Evolutionary conservation across 139 green algal species (phyloP), one percentile per base, ranked within the genome.

Genomic region (Chlorella sp.): DNA sequence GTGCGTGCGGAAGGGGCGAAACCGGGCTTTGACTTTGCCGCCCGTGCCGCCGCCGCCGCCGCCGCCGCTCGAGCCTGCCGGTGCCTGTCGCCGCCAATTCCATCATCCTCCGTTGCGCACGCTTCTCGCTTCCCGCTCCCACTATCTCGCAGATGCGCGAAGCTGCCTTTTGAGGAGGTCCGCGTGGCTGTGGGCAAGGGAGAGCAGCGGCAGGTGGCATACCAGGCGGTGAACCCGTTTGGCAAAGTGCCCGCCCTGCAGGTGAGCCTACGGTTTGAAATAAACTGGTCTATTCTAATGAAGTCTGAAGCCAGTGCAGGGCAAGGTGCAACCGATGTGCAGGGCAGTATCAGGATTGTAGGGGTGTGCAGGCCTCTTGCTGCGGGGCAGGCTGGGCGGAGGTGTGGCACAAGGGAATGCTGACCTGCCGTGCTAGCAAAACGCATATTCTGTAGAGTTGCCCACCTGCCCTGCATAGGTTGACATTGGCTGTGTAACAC

Each of bases 91-190:
- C 42, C 2, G 14, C 26, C 79, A 24, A 7, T 36, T 48, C 69
- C 30, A 68, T 12, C 40, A 22, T 83, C 79, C 14, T 1, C 16
- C 24, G 42, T 28, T 36, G 37, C 34, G 12, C 36, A 22, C 48
- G 48, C 48, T 57, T 5, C 48, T 9, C 9, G 48, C 48, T 5
- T 9, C 48, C 48, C 48, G 5, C 48, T 9, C 48, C 48, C 7
- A 5, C 5, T 19, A 37, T 30, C 30, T 5, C 24, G 36, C 71
- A 89, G 84, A 39, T 16, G n/a, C 19, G 66, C 84, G 0, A 68
- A 68, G 39, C 57, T 88, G 36, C 84, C 84, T 16, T 88, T 78
- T 53, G 48, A 92, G 81, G 66, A 91, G 40, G 84, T 91, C 0
- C 42, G 81, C 32, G 15, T 86, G 57, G 71, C 53, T 24, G 9